phyloP scores from a whole-genome alignment of 495 filamentous ascomycete species.

The Talaromyces stipitatus region DNA sequence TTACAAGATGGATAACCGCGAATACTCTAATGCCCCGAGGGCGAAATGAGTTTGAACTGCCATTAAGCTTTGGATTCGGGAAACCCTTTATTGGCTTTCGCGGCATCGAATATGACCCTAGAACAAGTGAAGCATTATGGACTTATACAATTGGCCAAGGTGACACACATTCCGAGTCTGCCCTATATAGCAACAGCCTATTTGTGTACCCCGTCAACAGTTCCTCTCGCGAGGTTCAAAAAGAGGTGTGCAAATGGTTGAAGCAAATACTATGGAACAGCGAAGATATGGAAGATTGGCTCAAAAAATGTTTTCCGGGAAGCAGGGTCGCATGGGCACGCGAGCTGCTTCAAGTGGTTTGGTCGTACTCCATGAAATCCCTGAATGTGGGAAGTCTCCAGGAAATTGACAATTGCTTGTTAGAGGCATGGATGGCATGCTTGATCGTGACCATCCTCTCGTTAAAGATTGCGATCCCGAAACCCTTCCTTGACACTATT shows the following conservation, averaged over 20 bases:
- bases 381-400: neutral
- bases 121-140: neutral
- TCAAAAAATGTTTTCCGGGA: constrained; percentile 2
- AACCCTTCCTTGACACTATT: neutral
- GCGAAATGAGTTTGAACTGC: neutral
- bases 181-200: neutral
- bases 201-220: neutral
- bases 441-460: constrained; percentile 6
- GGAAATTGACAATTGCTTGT: neutral
- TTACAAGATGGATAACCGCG: neutral
- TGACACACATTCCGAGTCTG: neutral
- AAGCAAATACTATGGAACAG: neutral
- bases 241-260: constrained; percentile 1
- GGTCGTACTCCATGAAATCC: constrained; percentile 1
- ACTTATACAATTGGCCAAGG: neutral
- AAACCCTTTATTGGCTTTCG: neutral
- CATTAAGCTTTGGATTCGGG: constrained; percentile 8
- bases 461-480: neutral
- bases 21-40: neutral
- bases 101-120: neutral
- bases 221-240: neutral
- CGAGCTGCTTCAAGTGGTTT: neutral
- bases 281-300: constrained; percentile 2
- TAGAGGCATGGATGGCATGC: constrained; percentile 3
- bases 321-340: neutral